Base-by-base conservation (phyloP, 2,329 filamentous ascomycete species). In the Arthrobotrys megalospora region DNA sequence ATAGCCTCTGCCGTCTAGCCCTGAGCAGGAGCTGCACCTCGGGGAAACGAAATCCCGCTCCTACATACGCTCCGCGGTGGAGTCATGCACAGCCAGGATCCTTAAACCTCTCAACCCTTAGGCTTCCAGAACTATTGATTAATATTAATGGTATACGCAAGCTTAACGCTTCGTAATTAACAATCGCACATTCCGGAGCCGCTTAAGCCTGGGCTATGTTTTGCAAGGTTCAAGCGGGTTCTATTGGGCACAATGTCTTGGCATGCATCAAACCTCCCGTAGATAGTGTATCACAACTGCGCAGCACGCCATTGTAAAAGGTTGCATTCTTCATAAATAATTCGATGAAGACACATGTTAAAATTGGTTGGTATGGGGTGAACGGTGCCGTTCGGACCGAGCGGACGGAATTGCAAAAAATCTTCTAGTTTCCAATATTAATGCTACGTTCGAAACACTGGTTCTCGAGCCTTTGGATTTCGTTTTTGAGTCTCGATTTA, bases 21-120 rank as follows among this genome's bases (percentile, higher is more conserved):
- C 55, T 19, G 36, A 43, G 10, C 6, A 60, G 2, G 24, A 28
- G 24, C 24, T 60, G 55, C 55, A 43, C 36, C 55, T 41, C 55
- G 36, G 55, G 53, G 55, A 28, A 60, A 60, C 55, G 36, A 60
- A 43, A 28, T 28, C 55, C 55, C 55, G 19, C 16, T n/a, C 24
- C 41, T 53, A 11, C 24, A 53, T 6, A 2, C 34, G 32, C 19
- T n/a, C 55, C 55, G 55, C 43, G 36, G 55, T 60, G 55, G 55
- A 60, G 55, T 60, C 36, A 41, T 28, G 19, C 55, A 60, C 36
- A 43, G 16, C 55, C 55, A 16, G 52, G n/a, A 28, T 36, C 34
- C 55, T 43, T 19, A 21, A 48, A 48, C 5, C 36, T 24, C 8
- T 7, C 36, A 43, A 3, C 12, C 4, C 16, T 14, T 60, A 32